Evolutionary conservation across 805 yeast genomes (phyloP).

Genomic region (Teunomyces funiuensis): DNA sequence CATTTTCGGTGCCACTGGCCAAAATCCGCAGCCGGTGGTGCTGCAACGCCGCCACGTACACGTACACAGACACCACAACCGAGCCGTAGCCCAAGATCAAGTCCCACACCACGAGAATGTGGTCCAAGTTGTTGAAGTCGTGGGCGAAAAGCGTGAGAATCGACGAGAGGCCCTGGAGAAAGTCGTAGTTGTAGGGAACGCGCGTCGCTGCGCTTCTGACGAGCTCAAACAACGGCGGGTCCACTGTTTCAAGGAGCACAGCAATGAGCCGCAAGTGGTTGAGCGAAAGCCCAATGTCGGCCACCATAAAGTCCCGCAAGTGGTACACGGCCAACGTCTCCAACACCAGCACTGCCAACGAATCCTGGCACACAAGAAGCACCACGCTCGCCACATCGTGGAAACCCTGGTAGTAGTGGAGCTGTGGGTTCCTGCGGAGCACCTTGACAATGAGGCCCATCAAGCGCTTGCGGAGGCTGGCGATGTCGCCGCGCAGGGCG

Average conservation of each 20-base stretch:
- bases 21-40: constrained; percentile 46
- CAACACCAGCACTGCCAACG: constrained; percentile 43
- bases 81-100: constrained; percentile 58
- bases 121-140: constrained; percentile 51
- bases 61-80: constrained; percentile 52
- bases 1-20: constrained; percentile 11
- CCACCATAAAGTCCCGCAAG: constrained; percentile 84
- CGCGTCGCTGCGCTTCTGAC: constrained; percentile 38
- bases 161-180: constrained; percentile 66
- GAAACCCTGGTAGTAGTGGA: constrained; percentile 87
- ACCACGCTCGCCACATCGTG: constrained; percentile 82
- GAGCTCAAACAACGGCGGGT: constrained; percentile 41
- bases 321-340: constrained; percentile 58
- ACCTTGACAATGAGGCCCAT: constrained; percentile 49
- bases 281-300: constrained; percentile 62
- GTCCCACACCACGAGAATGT: constrained; percentile 67
- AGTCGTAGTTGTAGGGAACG: constrained; percentile 33
- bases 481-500: constrained; percentile 29
- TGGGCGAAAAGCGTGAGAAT: constrained; percentile 79
- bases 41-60: constrained; percentile 59
- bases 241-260: constrained; percentile 50
- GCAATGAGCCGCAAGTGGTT: constrained; percentile 69
- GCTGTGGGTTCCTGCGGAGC: constrained; percentile 57
- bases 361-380: constrained; percentile 49
- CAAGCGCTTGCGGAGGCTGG: constrained; percentile 41